Evolutionary conservation across 1,139 yeast genomes (phyloP), one percentile per base, ranked within the genome.

Genomic region (Saccharomycopsis phalli): DNA sequence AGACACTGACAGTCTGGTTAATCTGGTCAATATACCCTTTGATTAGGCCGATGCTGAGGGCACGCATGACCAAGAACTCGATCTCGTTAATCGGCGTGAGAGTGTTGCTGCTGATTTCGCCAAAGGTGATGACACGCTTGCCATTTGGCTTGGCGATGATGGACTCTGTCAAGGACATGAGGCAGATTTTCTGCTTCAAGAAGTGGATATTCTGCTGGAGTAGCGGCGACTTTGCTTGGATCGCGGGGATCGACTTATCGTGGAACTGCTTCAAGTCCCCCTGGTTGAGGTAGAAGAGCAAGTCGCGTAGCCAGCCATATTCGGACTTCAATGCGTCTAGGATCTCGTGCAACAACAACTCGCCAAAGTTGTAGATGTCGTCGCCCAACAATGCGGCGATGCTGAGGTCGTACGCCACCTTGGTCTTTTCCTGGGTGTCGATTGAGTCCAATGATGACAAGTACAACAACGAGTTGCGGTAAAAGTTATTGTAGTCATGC

Each of bases 321-420:
- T 68, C 68, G 25, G 59, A 60, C 34, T 69, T 60, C 41, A 82
- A 68, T 34, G 71, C 65, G 38, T 68, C 60, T 58, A 91, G 71
- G 42, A 88, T 78, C 38, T 94, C 95, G 58, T 91, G 97, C 57
- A 87, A 75, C 46, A 91, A 71, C 50, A 91, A 73, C 62, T 93
- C 98, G 40, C 98, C 98, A 61, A 91, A 91, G 63, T 88, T 91
- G 67, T 87, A 93, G 51, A 91, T 83, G 56, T 76, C 79, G 55
- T 87, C 95, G 36, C 97, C 98, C 51, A 91, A 68, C 48, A 91
- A 66, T 0, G 97, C 98, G 33, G 95, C 79, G 40, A 87, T 70
- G 46, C 94, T 73, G 53, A 91, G 70, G 51, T 91, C 94, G 54
- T 79, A 77, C 20, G 95, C 91, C 43, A 86, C 66, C 46, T 65